Conservation (phyloP, 2,329 filamentous ascomycete species). For the Penicillium glabrum region DNA sequence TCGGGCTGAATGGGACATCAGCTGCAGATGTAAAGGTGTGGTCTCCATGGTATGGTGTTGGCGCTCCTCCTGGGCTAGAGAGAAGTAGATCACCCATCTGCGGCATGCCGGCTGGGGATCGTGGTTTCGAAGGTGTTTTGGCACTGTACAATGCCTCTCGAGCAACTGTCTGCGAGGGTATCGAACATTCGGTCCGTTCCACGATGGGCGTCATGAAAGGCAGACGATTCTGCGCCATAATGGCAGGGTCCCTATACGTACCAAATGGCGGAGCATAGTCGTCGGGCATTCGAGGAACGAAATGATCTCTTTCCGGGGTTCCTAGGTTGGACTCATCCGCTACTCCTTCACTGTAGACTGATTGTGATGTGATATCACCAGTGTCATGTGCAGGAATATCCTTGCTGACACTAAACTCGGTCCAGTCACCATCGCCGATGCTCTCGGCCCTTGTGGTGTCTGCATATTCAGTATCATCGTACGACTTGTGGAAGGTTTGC, state of each 20-base stretch:
- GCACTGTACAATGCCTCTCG: conserved; percentile 60
- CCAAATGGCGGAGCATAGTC: conserved; percentile 78
- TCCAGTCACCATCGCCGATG: conserved; percentile 72
- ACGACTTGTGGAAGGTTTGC: conserved; percentile 35
- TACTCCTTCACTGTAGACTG: conserved; percentile 26
- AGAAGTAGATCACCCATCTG: conserved; percentile 51
- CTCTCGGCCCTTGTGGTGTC: conserved; percentile 53
- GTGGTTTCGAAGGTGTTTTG: conserved; percentile 74
- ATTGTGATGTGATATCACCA: conserved; percentile 19
- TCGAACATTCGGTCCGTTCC: conserved; percentile 86
- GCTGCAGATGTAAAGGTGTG: conserved; percentile 35
- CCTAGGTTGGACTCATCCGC: conserved; percentile 26
- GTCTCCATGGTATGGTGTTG: conserved; percentile 55
- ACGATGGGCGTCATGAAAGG: conserved; percentile 99
- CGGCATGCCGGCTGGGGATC: not conserved
- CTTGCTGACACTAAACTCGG: conserved; percentile 75
- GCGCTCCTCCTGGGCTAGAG: conserved; percentile 72
- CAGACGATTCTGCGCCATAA: conserved; percentile 83
- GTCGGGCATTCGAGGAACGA: conserved; percentile 72
- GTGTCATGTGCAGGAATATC: conserved; percentile 58
- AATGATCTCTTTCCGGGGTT: conserved; percentile 42
- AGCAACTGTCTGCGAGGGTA: conserved; percentile 58
- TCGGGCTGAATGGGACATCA: conserved; percentile 39
- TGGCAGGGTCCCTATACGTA: conserved; percentile 75
- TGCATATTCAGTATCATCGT: conserved; percentile 46